Percentiles rank a stretch among this genome's conserved stretches.
phyloP scores from a whole-genome alignment of 768 basidiomycete genomes.

The Cantharellus cinnabarinus region DNA sequence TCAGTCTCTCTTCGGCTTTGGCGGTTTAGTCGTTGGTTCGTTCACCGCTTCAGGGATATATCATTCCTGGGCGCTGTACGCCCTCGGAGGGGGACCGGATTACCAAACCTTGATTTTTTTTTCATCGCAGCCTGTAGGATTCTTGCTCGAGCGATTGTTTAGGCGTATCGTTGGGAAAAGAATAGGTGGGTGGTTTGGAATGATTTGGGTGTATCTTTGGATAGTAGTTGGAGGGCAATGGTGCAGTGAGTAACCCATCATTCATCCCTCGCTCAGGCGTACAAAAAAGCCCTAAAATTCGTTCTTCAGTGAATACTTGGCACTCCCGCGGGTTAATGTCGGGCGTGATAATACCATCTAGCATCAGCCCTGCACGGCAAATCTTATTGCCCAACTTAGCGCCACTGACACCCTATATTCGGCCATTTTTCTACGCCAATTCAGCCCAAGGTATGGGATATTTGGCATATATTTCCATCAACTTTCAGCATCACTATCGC shows the following conservation, averaged over 20 bases:
- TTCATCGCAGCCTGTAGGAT: conserved; percentile 3
- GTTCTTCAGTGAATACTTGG: too few relatives aligned
- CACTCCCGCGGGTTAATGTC: too few relatives aligned
- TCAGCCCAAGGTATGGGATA: too few relatives aligned
- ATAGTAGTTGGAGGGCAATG: background rate
- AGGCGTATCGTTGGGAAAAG: conserved; percentile 3
- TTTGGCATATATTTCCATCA: too few relatives aligned
- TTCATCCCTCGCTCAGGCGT: too few relatives aligned
- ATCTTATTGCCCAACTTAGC: too few relatives aligned
- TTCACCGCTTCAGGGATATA: conserved; percentile 5
- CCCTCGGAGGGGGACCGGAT: background rate
- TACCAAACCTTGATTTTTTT: background rate
- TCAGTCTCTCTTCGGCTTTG: background rate
- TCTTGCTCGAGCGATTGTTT: conserved; percentile 7
- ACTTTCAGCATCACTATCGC: too few relatives aligned
- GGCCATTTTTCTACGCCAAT: too few relatives aligned
- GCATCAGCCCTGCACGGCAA: too few relatives aligned
- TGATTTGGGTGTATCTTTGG: conserved; percentile 5
- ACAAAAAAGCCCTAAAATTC: too few relatives aligned
- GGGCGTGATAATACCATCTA: too few relatives aligned
- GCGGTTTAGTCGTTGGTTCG: conserved; percentile 5
- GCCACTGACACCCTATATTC: too few relatives aligned
- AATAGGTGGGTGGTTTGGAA: conserved; percentile 5
- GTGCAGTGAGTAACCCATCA: background rate
- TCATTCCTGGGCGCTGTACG: conserved; percentile 3